Evolutionary conservation across 1,284 basidiomycete species (phyloP), one percentile per base, ranked within the genome.

Genomic region (Malassezia vespertilionis): DNA sequence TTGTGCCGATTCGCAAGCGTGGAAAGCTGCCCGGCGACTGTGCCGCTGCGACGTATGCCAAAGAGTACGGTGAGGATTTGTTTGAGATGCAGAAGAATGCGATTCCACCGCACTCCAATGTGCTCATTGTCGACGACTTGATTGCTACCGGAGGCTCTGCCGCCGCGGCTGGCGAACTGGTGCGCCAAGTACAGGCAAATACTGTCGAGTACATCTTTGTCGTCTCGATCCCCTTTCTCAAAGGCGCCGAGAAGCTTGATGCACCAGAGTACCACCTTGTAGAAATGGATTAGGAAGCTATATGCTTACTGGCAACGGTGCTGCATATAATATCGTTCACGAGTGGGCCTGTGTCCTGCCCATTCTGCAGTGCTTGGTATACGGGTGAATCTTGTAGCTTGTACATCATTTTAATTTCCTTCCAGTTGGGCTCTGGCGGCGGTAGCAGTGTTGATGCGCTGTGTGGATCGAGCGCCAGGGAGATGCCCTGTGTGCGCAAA

Each of bases 131-230:
- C 24, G 93, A 99, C 72, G 93, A 99, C 72, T 77, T 99, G 30
- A 89, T 99, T 56, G 93, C 93, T 0, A 97, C 93, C 33, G 87
- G 88, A 53, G 93, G 93, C 6, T 95, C 89, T 14, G 93, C 93
- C 3, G 82, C 81, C 56, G 90, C 90, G 1, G 90, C 93, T 8
- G 90, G 89, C 44, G 80, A 93, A 60, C 82, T 99, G 21, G 81
- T 97, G 51, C 75, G 78, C 24, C 80, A 85, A 73, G 78, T 81
- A 56, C 86, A 87, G 30, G 87, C 82, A 46, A 82, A 81, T 58
- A 83, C 84, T 24, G 73, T 93, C 46, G 87, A 95, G 73, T 95
- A 95, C 75, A 74, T 97, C 59, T 97, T 97, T 75, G 82, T 96
- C 69, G 83, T 95, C 56, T 86, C 88, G 57, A 74, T 95, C 41